Conservation (phyloP, 2,329 filamentous ascomycete species). For the Atkinsonella hypoxylon region DNA sequence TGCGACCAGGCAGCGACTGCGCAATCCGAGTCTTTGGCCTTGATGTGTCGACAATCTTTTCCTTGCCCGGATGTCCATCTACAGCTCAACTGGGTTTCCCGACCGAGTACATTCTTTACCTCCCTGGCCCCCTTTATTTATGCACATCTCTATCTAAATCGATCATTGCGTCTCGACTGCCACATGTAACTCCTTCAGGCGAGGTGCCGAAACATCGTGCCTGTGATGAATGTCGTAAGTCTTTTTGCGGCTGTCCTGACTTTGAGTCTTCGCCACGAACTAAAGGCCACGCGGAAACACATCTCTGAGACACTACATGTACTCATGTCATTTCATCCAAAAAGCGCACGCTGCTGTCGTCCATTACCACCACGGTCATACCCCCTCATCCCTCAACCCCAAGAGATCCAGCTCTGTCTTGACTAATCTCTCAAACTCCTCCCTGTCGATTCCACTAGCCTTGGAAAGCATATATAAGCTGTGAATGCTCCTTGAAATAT, state of each 20-base stretch:
- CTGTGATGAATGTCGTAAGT: slow-evolving; percentile 56
- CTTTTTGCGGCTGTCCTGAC: not conserved
- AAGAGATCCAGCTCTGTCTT: slow-evolving; percentile 60
- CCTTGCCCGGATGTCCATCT: too few relatives aligned
- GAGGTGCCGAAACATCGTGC: slow-evolving; percentile 41
- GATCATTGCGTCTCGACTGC: not conserved
- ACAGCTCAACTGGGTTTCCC: too few relatives aligned
- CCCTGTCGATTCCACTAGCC: slow-evolving; percentile 58
- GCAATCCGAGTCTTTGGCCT: not conserved
- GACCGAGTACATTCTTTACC: not conserved
- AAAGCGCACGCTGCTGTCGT: not conserved
- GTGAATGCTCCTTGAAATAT: slow-evolving; percentile 66
- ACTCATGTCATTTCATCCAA: too few relatives aligned
- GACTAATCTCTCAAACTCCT: slow-evolving; percentile 64
- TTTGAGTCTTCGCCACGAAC: not conserved
- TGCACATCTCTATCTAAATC: not conserved
- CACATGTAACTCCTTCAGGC: not conserved
- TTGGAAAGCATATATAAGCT: slow-evolving; percentile 62
- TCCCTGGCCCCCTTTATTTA: not conserved
- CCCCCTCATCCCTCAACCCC: slow-evolving; percentile 51
- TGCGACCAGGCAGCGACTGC: not conserved
- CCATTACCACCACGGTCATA: slow-evolving; percentile 10
- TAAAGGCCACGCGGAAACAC: not conserved
- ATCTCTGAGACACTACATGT: slow-evolving; percentile 18
- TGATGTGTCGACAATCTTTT: too few relatives aligned